phyloP scores from a whole-genome alignment of 805 yeast species.

The Candida wancherniae region DNA sequence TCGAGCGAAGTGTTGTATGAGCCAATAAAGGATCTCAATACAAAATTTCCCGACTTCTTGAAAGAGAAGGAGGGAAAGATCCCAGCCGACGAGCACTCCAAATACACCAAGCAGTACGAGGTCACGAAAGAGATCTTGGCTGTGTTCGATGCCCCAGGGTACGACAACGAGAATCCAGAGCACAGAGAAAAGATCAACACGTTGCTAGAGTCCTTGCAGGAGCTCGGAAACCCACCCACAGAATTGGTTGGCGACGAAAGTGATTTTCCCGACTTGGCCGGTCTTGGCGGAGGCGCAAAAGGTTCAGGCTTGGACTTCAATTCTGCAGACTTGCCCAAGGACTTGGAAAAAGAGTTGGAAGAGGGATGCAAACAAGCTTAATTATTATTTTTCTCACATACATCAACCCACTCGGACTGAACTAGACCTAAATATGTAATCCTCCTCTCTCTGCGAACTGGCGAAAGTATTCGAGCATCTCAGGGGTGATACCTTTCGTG shows the following conservation, averaged over 20 bases:
- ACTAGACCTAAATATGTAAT: too few species aligned
- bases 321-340: conserved; percentile 51
- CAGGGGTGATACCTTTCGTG: conserved; percentile 75
- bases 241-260: conserved; percentile 62
- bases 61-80: conserved; percentile 44
- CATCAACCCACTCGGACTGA: too few species aligned
- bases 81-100: conserved; percentile 42
- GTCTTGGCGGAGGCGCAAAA: conserved; percentile 37
- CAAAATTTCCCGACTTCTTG: conserved; percentile 71
- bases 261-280: conserved; percentile 43
- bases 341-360: conserved; percentile 48
- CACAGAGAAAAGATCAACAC: conserved; percentile 48
- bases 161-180: conserved; percentile 45
- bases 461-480: conserved; percentile 74
- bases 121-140: conserved; percentile 57
- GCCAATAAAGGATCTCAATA: conserved; percentile 76
- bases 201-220: conserved; percentile 65
- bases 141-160: conserved; percentile 62
- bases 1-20: conserved; percentile 83
- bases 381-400: too few species aligned
- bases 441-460: conserved; percentile 46
- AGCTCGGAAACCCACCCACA: conserved; percentile 73
- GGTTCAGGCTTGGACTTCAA: conserved; percentile 41
- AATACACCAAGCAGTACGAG: conserved; percentile 58
- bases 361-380: conserved; percentile 50